Percentiles rank a stretch among this genome's conserved stretches.
phyloP scores from a whole-genome alignment of 2,329 filamentous ascomycete genomes.

The Fusarium sp. region DNA sequence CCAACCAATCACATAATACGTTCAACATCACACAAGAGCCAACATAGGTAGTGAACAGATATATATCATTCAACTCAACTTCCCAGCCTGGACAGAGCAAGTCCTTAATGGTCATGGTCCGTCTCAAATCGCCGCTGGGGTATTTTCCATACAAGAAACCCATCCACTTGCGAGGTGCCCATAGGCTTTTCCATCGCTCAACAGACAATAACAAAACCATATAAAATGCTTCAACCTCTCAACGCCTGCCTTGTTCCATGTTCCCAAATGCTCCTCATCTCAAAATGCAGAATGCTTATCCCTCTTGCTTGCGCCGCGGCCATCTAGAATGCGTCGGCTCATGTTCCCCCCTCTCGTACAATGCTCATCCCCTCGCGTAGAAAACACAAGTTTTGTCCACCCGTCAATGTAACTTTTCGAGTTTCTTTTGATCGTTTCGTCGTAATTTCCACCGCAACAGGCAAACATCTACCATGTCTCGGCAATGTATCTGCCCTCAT shows the following conservation, averaged over 20 bases:
- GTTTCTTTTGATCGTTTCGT: not conserved
- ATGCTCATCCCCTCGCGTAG: not conserved
- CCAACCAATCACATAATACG: not conserved
- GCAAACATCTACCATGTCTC: slow-evolving; percentile 70
- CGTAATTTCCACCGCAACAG: not conserved
- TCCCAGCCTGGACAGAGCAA: slow-evolving; percentile 14
- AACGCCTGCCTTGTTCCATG: slow-evolving; percentile 38
- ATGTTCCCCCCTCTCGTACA: slow-evolving; percentile 6
- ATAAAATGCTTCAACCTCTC: not conserved
- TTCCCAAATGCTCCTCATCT: slow-evolving; percentile 27
- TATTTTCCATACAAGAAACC: slow-evolving; percentile 30
- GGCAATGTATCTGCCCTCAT: slow-evolving; percentile 94
- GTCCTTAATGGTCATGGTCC: slow-evolving; percentile 11
- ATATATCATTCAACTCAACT: slow-evolving; percentile 7
- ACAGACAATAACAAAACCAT: not conserved
- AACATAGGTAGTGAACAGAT: not conserved
- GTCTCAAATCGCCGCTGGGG: slow-evolving; percentile 13
- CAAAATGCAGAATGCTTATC: slow-evolving; percentile 26
- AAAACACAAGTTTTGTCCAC: not conserved
- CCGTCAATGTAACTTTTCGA: not conserved
- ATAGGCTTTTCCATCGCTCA: not conserved
- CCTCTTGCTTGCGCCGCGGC: slow-evolving; percentile 34
- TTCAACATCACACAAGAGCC: not conserved
- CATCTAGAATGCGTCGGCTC: slow-evolving; percentile 36
- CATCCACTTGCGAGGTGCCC: slow-evolving; percentile 3